These are phyloP conservation scores for Loxodes magnus DNA, from an alignment of 73 alveolate species.

Conservation along the genomic window DNA sequence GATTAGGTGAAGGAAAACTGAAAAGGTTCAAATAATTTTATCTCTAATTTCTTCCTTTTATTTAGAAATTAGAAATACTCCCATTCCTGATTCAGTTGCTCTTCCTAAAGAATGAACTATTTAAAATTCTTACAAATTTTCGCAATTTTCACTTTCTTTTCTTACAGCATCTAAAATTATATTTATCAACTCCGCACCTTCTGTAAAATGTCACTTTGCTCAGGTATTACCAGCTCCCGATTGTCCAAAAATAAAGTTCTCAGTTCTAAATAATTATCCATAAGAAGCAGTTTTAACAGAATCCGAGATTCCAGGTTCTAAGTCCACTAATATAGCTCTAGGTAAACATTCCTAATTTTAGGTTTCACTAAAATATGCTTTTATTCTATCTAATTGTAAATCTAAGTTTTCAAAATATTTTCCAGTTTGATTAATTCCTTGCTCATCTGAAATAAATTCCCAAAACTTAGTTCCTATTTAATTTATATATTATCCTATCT, in stretches of 20 bases:
- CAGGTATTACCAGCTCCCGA: conserved; percentile 97
- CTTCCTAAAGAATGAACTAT: conserved; percentile 87
- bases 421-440: conserved; percentile 98
- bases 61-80: conserved; percentile 87
- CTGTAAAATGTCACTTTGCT: conserved; percentile 99
- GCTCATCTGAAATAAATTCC: conserved; percentile 99
- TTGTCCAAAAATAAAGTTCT: conserved; percentile 96
- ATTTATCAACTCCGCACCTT: conserved; percentile 91
- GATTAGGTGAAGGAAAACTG: conserved; percentile 89
- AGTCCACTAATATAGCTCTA: conserved; percentile 95
- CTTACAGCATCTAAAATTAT: conserved; percentile 86
- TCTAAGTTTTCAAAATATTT: conserved; percentile 97
- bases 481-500: conserved; percentile 98
- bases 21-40: conserved; percentile 87
- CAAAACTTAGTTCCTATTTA: conserved; percentile 99
- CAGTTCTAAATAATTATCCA: conserved; percentile 99
- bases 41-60: conserved; percentile 89
- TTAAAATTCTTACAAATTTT: conserved; percentile 87
- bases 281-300: conserved; percentile 96
- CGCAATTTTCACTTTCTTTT: conserved; percentile 91
- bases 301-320: conserved; percentile 99
- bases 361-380: conserved; percentile 94
- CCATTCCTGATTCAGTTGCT: conserved; percentile 96
- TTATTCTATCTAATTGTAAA: conserved; percentile 82
- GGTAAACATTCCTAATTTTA: conserved; percentile 95